Evolutionary conservation across 768 basidiomycete genomes (phyloP), one percentile per base, ranked within the genome.

Genomic region (Rhizopogon rudus): DNA sequence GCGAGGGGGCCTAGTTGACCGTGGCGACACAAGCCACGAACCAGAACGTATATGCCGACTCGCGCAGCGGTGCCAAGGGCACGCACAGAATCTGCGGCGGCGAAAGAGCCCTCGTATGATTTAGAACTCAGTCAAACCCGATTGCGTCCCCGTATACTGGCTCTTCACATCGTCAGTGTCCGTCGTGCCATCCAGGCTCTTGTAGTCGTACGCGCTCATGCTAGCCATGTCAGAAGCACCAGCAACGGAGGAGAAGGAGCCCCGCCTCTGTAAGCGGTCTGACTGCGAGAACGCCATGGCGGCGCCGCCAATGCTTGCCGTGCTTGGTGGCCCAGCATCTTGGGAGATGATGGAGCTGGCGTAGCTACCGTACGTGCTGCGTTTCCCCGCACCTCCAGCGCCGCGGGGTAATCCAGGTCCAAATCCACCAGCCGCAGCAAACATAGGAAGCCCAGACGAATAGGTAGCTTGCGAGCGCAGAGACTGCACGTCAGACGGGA

Each of bases 401-500:
- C 81, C 81, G 25, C 91, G 82, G 55, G 84, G 81, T 50, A 84
- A 73, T 12, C 81, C 81, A 46, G 85, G 77, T 44, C 87, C 84
- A 64, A 88, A 91, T 10, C 86, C 84, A 45, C 86, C 83, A 60
- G 79, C 79, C 29, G 80, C 73, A 50, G 82, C 78, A 65, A 94
- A 95, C 79, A 91, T 82, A 14, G 93, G 94, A 31, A 96, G 75
- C 25, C 92, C 91, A 9, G 94, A 93, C 2, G 94, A 90, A 67
- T 97, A 95, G 0, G 93, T 94, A 0, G 96, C 95, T 70, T 99
- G 97, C 2, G 96, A 98, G 53, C 93, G 87, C 44, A 98, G 82
- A 3, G 96, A 98, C 67, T 97, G 96, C 22, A 87, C 91, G 66
- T 98, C 97, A 6, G 93, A 92, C 2, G 94, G 93, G 60, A 98